A percentile compares a stretch with the other conserved stretches of the same genome.
Evolutionary conservation across 805 yeast genomes (phyloP).

Genomic region (Suhomyces emberorum): DNA sequence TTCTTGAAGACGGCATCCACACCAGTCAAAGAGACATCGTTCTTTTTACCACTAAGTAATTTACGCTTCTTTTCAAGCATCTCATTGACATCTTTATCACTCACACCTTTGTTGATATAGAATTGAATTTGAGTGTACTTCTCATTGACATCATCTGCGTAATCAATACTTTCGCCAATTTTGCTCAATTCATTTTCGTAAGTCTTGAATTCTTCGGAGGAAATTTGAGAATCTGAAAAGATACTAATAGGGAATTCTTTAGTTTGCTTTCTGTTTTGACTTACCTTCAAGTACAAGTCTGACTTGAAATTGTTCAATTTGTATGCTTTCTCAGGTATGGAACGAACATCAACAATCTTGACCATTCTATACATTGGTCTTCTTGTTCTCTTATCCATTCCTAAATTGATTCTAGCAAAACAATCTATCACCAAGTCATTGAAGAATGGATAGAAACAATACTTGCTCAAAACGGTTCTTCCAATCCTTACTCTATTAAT

Average conservation of each 20-base stretch:
- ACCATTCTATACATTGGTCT: conserved; percentile 78
- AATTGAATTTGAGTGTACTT: conserved; percentile 61
- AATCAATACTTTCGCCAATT: conserved; percentile 57
- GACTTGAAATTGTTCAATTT: conserved; percentile 41
- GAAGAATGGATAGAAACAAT: conserved; percentile 80
- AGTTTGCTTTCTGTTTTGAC: conserved; percentile 75
- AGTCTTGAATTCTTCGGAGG: conserved; percentile 67
- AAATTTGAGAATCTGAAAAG: conserved; percentile 74
- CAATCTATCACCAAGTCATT: conserved; percentile 66
- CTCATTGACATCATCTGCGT: conserved; percentile 58
- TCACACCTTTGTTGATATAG: conserved; percentile 63
- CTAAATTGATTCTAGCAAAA: conserved; percentile 80
- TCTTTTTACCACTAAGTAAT: conserved; percentile 45
- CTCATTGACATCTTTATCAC: conserved; percentile 70
- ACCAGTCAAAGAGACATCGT: conserved; percentile 22
- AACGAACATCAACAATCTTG: conserved; percentile 63
- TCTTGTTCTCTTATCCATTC: conserved; percentile 59
- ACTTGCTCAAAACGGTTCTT: conserved; percentile 69
- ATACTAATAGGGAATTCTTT: conserved; percentile 74
- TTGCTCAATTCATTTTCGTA: conserved; percentile 61
- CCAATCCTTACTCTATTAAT: conserved; percentile 75
- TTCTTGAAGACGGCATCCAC: conserved; percentile 72
- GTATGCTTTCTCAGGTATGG: conserved; percentile 41
- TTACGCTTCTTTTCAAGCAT: conserved; percentile 72
- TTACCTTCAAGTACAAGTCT: conserved; percentile 59